These are phyloP conservation scores for Salvia splendens DNA, from an alignment of 257 asterid species.

Conservation along the genomic window DNA sequence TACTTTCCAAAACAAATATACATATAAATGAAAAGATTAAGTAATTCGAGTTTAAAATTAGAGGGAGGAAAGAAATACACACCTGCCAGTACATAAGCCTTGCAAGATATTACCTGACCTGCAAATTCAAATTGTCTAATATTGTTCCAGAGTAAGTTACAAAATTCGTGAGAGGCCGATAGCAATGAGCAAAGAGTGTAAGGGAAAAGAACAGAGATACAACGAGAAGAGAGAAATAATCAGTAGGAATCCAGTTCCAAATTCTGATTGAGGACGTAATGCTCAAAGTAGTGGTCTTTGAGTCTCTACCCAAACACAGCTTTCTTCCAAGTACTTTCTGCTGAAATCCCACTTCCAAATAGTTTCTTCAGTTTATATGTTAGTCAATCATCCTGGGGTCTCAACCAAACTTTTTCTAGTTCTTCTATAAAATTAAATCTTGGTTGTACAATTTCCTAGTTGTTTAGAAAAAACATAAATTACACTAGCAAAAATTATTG, in stretches of 20 bases:
- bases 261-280: slow-evolving; percentile 88
- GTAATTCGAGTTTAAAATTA: slow-evolving; percentile 9
- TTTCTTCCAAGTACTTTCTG: slow-evolving; percentile 93
- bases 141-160: neutral
- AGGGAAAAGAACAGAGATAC: slow-evolving; percentile 37
- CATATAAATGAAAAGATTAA: slow-evolving; percentile 9
- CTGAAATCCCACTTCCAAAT: slow-evolving; percentile 33
- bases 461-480: neutral
- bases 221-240: slow-evolving; percentile 80
- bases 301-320: slow-evolving; percentile 90
- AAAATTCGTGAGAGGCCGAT: neutral
- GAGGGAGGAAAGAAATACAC: slow-evolving; percentile 27
- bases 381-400: no score
- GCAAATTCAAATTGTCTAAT: slow-evolving; percentile 38
- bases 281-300: slow-evolving; percentile 73
- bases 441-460: no score
- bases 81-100: slow-evolving; percentile 96
- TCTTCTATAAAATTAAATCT: no score
- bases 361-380: no score
- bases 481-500: slow-evolving; percentile 22
- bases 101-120: slow-evolving; percentile 86
- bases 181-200: slow-evolving; percentile 25
- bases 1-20: neutral
- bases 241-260: slow-evolving; percentile 84
- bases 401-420: no score